Evolutionary conservation across 2,329 filamentous ascomycete species (phyloP), one percentile per base, ranked within the genome.

Genomic region (Dactylellina parvicollis): DNA sequence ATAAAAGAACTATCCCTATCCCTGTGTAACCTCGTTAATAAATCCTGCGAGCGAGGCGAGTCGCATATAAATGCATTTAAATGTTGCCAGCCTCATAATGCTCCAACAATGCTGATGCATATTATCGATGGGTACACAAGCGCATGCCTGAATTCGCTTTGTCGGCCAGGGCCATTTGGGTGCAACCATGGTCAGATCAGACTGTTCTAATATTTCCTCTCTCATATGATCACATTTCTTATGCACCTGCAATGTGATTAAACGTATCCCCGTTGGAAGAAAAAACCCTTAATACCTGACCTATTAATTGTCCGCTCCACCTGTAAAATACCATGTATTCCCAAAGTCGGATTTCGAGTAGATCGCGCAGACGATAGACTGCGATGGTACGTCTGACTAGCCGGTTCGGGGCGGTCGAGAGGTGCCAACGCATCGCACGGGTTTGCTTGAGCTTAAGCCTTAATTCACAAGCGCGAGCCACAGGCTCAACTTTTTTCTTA

Each of bases 371-470:
- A 32, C 2, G 44, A 49, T 34, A 36, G 32, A 34, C 22, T 46
- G 34, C 47, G 42, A 54, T 12, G 4, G 18, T 26, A n/a, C 28
- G 20, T 5, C 42, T 14, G 12, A 9, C 20, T 28, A 3, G 44
- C 52, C n/a, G 50, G 40, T 12, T 28, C 49, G 46, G 47, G 54
- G 50, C 4, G 32, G 47, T 55, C 22, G 26, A 71, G 66, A 64
- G 66, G 66, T 71, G 66, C 66, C 66, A 71, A 62, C 66, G 66
- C 66, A 71, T 70, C 65, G 26, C 36, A 20, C 24, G 26, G 7
- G 34, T 62, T 24, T 56, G 8, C 52, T n/a, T 2, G n/a, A 14
- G 22, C 9, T 28, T 36, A 54, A 54, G 49, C 30, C 49, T 24
- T n/a, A 54, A 54, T 20, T 20, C 2, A 10, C 30, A 16, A 16